phyloP scores from a whole-genome alignment of 2,329 filamentous ascomycete genomes.

The Capronia coronata region DNA sequence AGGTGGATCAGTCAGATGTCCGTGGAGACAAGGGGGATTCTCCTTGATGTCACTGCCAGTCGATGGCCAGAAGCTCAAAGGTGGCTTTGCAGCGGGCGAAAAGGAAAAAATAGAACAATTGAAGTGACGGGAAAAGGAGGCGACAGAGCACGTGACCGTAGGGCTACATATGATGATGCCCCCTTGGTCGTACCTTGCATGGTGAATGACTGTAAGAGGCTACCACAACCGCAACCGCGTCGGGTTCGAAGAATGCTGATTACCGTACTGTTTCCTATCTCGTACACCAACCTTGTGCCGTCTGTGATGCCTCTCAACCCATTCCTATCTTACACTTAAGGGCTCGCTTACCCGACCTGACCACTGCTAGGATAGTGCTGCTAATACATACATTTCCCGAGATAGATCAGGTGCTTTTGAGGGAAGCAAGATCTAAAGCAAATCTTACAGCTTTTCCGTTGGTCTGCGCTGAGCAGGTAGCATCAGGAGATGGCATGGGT shows the following conservation, averaged over 20 bases:
- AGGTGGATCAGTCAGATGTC: slow-evolving; percentile 15
- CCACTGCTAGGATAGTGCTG: slow-evolving; percentile 9
- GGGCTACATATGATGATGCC: too few species aligned
- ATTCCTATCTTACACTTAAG: slow-evolving; percentile 6
- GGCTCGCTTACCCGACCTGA: slow-evolving; percentile 11
- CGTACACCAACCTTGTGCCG: too few species aligned
- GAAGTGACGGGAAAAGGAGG: too few species aligned
- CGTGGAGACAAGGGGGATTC: slow-evolving; percentile 2
- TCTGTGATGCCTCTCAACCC: too few species aligned
- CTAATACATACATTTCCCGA: not conserved
- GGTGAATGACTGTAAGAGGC: too few species aligned
- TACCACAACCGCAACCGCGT: too few species aligned
- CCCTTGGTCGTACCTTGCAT: too few species aligned
- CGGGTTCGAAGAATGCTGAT: too few species aligned
- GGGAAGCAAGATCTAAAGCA: not conserved
- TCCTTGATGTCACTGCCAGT: not conserved
- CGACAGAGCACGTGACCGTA: too few species aligned
- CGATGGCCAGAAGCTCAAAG: not conserved
- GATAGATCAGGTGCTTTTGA: not conserved
- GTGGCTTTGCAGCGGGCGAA: not conserved
- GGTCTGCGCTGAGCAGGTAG: not conserved
- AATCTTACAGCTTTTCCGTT: too few species aligned
- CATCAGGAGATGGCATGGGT: not conserved
- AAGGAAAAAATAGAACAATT: not conserved
- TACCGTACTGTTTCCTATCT: too few species aligned